Percentiles rank a stretch among this genome's conserved stretches.
Conservation (phyloP, 768 basidiomycete genomes). For the Candolleomyces eurysporus region DNA sequence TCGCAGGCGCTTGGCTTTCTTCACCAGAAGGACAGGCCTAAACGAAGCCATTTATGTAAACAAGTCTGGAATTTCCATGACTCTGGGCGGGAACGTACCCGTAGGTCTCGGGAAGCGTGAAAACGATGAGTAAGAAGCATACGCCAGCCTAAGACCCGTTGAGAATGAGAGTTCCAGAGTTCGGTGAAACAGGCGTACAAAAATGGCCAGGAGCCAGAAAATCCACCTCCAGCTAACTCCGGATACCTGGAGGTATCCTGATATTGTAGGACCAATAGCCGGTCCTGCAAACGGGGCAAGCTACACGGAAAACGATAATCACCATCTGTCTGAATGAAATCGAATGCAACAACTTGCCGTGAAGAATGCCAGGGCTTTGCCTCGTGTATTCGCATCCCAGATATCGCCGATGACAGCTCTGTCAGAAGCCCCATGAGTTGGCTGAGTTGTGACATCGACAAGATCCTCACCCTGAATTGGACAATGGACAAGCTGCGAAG, state of each 20-base stretch:
- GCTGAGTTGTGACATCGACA: conserved; percentile 12
- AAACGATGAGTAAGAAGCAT: conserved; percentile 45
- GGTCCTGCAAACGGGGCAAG: conserved; percentile 69
- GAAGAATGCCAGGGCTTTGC: conserved; percentile 65
- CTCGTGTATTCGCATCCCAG: conserved; percentile 61
- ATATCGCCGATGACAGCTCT: conserved; percentile 57
- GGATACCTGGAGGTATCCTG: conserved; percentile 37
- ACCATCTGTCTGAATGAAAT: neutral
- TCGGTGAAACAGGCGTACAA: conserved; percentile 33
- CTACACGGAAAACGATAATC: neutral
- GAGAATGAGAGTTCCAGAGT: neutral
- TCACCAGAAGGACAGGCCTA: conserved; percentile 55
- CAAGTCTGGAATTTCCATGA: neutral
- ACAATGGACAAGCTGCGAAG: conserved; percentile 66
- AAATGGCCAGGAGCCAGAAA: conserved; percentile 63
- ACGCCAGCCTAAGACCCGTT: conserved; percentile 37
- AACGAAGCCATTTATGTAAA: neutral
- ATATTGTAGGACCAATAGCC: conserved; percentile 53
- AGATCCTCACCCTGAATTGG: conserved; percentile 64
- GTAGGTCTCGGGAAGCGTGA: conserved; percentile 70
- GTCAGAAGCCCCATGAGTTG: neutral
- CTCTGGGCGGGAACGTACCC: conserved; percentile 29
- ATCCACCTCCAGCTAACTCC: conserved; percentile 59
- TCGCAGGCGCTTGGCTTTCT: conserved; percentile 47
- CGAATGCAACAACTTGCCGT: conserved; percentile 20